These are phyloP conservation scores for Extremus antarcticus DNA, from an alignment of 495 filamentous ascomycete genomes.

Conservation along the genomic window DNA sequence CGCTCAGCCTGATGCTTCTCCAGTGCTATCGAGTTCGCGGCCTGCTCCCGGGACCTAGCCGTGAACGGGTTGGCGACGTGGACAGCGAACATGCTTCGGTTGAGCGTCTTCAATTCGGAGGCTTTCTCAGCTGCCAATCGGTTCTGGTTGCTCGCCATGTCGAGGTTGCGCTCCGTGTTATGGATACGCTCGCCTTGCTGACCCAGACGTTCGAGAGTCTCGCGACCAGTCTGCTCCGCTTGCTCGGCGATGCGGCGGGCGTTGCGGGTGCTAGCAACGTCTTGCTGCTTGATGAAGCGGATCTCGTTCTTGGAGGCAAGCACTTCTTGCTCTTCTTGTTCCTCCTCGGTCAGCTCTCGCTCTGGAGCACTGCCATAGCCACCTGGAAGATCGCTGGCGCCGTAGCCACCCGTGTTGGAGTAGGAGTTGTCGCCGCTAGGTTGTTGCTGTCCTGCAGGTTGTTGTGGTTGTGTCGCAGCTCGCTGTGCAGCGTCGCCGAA, in stretches of 20 bases:
- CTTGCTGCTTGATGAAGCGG: conserved; percentile 61
- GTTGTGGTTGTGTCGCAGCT: conserved; percentile 27
- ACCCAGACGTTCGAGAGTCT: conserved; percentile 58
- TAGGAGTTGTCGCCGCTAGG: conserved; percentile 12
- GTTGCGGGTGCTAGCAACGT: conserved; percentile 60
- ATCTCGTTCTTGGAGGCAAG: conserved; percentile 63
- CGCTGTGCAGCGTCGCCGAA: conserved; percentile 50
- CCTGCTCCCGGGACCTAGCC: conserved; percentile 41
- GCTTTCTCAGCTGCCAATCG: conserved; percentile 64
- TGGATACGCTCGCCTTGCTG: conserved; percentile 67
- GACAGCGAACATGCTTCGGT: conserved; percentile 72
- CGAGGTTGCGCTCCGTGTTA: conserved; percentile 65
- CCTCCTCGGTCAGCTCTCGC: conserved; percentile 64
- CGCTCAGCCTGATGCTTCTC: conserved; percentile 55
- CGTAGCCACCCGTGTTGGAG: conserved; percentile 12
- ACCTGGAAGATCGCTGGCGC: conserved; percentile 4
- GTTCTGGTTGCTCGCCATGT: conserved; percentile 45
- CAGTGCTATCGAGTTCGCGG: conserved; percentile 50
- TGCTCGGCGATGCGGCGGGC: conserved; percentile 54
- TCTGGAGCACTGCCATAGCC: conserved; percentile 52
- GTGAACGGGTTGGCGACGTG: conserved; percentile 68
- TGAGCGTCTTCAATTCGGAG: conserved; percentile 62
- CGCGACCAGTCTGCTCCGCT: conserved; percentile 59
- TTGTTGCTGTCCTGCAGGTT: conserved; percentile 10
- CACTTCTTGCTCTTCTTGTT: conserved; percentile 46